Evolutionary conservation across 495 filamentous ascomycete genomes (phyloP), one percentile per base, ranked within the genome.

Genomic region (Amniculicola lignicola): DNA sequence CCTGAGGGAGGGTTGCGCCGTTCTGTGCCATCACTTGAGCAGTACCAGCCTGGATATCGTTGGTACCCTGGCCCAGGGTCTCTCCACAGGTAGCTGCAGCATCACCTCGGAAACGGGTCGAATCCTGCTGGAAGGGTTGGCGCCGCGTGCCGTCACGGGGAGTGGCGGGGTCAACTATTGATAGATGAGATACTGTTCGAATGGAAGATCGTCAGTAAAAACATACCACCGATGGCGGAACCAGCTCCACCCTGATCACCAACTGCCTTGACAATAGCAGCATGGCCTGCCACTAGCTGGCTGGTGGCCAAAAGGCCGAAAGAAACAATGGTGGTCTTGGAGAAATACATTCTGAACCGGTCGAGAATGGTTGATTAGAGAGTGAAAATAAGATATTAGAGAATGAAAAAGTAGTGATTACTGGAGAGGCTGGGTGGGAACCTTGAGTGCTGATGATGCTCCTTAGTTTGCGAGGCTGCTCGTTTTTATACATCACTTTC

Each of bases 101-200:
- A 23, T 58, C 64, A 19, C 72, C 73, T 29, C 66, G 57, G 72
- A 80, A 80, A 14, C 78, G 74, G 36, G 77, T 79, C 43, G 62
- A 68, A 54, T 80, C 77, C 35, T 77, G 76, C 57, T 80, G 77
- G 69, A 79, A 79, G 5, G 77, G 77, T 7, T 58, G 60, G 24
- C 77, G 74, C 2, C 68, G 55, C n/a, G 77, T 79, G 27, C 77
- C 77, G 48, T 77, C 75, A 15, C 77, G 77, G 12, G 77, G 77
- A 4, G 77, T 80, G 47, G 58, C 60, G 39, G 71, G 67, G 60
- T 79, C 71, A 56, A 80, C 69, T 48, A n/a, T 67, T 52, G 46
- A 38, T 16, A 33, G n/a, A n/a, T n/a, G n/a, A n/a, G 9, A 29
- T 31, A 22, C 25, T 31, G 10, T 16, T 16, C 12, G 10, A 7